Evolutionary conservation across 345 rosid genomes (phyloP).

Genomic region (Salix brachista): DNA sequence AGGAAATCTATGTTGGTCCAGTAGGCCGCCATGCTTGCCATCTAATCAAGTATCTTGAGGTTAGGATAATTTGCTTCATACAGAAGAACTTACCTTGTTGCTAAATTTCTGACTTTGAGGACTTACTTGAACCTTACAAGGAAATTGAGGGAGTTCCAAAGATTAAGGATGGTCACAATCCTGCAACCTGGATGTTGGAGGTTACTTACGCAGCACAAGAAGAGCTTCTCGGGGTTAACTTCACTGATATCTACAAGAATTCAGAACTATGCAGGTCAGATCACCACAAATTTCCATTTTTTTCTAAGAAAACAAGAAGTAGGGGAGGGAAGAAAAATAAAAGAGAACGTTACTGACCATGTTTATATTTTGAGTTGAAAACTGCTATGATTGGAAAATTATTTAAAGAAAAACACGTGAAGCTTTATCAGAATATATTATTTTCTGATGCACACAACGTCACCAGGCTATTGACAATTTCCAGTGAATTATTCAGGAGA

Average conservation of each 20-base stretch:
- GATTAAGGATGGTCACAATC: conserved; percentile 61
- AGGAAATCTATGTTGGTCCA: conserved; percentile 60
- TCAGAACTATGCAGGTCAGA: conserved; percentile 48
- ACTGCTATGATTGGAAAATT: neutral
- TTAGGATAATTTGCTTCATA: conserved; percentile 16
- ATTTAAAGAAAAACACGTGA: neutral
- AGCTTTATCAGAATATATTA: neutral
- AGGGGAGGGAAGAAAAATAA: neutral
- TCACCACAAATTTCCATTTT: neutral
- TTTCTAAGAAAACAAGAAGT: neutral
- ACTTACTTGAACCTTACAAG: conserved; percentile 20
- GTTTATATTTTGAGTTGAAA: neutral
- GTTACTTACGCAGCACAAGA: conserved; percentile 50
- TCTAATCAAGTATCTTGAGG: conserved; percentile 59
- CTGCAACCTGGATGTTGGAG: conserved; percentile 79
- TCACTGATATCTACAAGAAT: conserved; percentile 41
- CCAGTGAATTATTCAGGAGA: conserved; percentile 36
- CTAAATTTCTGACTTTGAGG: neutral
- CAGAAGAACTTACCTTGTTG: neutral
- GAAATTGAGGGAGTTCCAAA: conserved; percentile 46
- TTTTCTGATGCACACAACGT: neutral
- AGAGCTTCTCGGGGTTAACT: conserved; percentile 38
- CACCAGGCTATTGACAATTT: neutral
- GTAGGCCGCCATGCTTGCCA: conserved; percentile 50
- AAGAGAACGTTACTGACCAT: neutral